phyloP scores from a whole-genome alignment of 345 rosid genomes.

The Gossypioides kirkii region DNA sequence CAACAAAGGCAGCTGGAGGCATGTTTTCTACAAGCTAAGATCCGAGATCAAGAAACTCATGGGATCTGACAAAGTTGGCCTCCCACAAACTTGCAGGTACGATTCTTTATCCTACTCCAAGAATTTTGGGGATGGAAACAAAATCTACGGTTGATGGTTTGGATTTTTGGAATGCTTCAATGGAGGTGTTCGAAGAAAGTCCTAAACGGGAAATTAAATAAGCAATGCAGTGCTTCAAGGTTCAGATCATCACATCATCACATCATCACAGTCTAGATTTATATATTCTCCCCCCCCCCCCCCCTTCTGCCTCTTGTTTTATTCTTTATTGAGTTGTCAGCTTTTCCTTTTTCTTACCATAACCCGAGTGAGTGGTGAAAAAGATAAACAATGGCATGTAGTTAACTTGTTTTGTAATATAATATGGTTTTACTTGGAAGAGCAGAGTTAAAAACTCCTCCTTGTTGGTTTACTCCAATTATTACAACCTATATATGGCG shows the following conservation, averaged over 20 bases:
- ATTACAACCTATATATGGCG: too few species aligned
- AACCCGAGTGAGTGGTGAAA: not conserved
- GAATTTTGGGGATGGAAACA: slow-evolving; percentile 29
- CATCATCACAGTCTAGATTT: not conserved
- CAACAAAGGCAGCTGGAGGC: slow-evolving; percentile 74
- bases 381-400: slow-evolving; percentile 3
- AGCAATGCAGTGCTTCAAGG: not conserved
- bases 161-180: not conserved
- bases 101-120: slow-evolving; percentile 38
- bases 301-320: not conserved
- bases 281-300: not conserved
- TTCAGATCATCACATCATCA: not conserved
- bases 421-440: not conserved
- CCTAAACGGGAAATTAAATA: not conserved
- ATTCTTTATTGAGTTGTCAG: not conserved
- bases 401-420: not conserved
- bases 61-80: slow-evolving; percentile 52
- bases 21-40: slow-evolving; percentile 65
- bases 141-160: not conserved
- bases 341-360: not conserved
- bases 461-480: not conserved
- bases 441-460: not conserved
- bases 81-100: slow-evolving; percentile 60
- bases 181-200: slow-evolving; percentile 6
- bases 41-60: slow-evolving; percentile 48